Evolutionary conservation across 257 asterid species (phyloP), one percentile per base, ranked within the genome.

Genomic region (Capsicum pubescens): DNA sequence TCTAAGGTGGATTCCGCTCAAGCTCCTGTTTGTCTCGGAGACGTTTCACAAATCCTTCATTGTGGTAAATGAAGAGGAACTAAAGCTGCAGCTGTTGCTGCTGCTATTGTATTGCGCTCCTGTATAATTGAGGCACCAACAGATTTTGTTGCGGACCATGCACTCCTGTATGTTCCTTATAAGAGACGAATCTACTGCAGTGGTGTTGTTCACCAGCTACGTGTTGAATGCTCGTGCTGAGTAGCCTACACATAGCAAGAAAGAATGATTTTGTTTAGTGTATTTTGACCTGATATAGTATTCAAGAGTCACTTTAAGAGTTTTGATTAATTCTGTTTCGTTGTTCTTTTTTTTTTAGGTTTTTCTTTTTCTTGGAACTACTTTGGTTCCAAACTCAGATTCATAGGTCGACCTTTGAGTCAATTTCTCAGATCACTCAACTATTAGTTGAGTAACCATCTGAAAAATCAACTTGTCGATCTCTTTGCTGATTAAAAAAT

Each of bases 31-130:
- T 64, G 91, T 87, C 66, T 89, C 88, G 4, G 50, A 69, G 77
- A 87, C 87, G 17, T 83, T 87, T 68, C 90, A 89, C 12, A 87
- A 85, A 70, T 84, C 90, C 32, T 85, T 87, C 19, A 80, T 89
- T 0, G 89, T 85, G 85, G 90, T 89, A 7, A 89, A 87, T 4
- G 90, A 89, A 80, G 88, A 84, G 90, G 89, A 16, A 87, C 90
- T 16, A 87, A 89, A 84, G 90, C 90, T 15, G 89, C 85, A 32
- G 86, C 90, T 57, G 87, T 85, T 17, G 60, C 89, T 55, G 90
- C 77, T n/a, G 72, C n/a, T 17, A 0, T 35, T 4, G 0, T 0
- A 17, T n/a, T 13, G 8, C 9, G 55, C 21, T 11, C 55, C 46
- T 2, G 2, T 19, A 4, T 0, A 44, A 0, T 9, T 3, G 26